phyloP scores from a whole-genome alignment of 306 rosid genomes.

The Aeschynomene evenia region DNA sequence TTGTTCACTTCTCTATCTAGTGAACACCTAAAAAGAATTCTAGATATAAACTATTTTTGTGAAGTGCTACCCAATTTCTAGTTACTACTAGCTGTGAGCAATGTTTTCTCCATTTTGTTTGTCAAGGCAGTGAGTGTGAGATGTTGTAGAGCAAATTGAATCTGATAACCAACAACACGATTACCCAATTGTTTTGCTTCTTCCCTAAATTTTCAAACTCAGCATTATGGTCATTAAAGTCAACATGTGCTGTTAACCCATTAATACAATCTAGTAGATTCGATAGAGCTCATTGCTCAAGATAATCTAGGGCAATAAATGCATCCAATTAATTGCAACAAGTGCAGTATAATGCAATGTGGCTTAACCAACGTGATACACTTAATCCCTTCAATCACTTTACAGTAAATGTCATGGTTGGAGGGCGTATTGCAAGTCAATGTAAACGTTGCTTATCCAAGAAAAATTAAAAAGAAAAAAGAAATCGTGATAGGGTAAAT shows the following conservation, averaged over 20 bases:
- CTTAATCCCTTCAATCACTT: not conserved
- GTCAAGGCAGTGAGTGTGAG: not conserved
- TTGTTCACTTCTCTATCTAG: constrained; percentile 24
- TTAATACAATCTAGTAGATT: not conserved
- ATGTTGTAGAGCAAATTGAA: constrained; percentile 7
- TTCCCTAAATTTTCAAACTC: not conserved
- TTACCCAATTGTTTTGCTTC: not conserved
- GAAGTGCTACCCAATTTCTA: constrained; percentile 18
- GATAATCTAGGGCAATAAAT: not conserved
- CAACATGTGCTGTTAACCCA: not conserved
- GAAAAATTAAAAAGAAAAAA: not conserved
- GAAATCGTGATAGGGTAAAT: not conserved
- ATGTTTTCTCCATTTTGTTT: not conserved
- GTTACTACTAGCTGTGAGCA: constrained; percentile 1
- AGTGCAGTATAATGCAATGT: not conserved
- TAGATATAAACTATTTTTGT: constrained; percentile 10
- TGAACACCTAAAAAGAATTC: constrained; percentile 6
- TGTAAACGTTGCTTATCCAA: not conserved
- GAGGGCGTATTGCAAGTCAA: not conserved
- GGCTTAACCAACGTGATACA: not conserved
- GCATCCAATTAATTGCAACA: not conserved
- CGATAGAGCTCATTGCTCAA: not conserved
- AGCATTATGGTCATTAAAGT: not conserved
- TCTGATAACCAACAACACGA: not conserved
- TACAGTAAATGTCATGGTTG: not conserved